phyloP scores from a whole-genome alignment of 2,329 filamentous ascomycete species.

The Fusarium proliferatum region DNA sequence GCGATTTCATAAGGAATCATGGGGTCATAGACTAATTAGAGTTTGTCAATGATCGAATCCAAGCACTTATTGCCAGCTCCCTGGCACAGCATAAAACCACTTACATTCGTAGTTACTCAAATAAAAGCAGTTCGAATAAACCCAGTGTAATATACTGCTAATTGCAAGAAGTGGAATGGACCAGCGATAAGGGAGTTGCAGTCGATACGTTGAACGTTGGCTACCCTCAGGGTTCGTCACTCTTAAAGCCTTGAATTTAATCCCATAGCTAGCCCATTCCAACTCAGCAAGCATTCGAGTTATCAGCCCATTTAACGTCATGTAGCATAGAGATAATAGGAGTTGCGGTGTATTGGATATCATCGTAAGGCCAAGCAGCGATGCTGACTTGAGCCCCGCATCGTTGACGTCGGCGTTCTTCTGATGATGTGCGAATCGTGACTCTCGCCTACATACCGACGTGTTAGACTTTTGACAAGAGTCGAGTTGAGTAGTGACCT shows the following conservation, averaged over 20 bases:
- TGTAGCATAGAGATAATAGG: neutral
- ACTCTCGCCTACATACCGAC: neutral
- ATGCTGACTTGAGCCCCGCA: neutral
- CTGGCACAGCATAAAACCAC: neutral
- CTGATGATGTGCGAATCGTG: neutral
- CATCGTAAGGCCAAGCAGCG: neutral
- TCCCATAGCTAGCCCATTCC: neutral
- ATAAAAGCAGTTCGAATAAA: neutral
- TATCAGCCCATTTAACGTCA: neutral
- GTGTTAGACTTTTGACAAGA: too few species aligned
- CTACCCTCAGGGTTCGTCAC: neutral
- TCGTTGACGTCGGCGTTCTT: neutral
- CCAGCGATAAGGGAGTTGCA: neutral
- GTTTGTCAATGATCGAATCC: neutral
- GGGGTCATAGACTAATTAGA: neutral
- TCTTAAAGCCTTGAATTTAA: neutral
- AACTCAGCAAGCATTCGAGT: neutral
- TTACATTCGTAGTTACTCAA: neutral
- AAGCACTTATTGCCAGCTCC: accelerated
- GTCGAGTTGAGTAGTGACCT: too few species aligned
- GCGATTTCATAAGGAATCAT: neutral
- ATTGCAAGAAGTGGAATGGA: neutral
- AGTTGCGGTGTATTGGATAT: neutral
- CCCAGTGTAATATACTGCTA: neutral
- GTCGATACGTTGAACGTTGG: neutral